Conservation (phyloP, 1,139 yeast species). For the Kodamaea plutei region DNA sequence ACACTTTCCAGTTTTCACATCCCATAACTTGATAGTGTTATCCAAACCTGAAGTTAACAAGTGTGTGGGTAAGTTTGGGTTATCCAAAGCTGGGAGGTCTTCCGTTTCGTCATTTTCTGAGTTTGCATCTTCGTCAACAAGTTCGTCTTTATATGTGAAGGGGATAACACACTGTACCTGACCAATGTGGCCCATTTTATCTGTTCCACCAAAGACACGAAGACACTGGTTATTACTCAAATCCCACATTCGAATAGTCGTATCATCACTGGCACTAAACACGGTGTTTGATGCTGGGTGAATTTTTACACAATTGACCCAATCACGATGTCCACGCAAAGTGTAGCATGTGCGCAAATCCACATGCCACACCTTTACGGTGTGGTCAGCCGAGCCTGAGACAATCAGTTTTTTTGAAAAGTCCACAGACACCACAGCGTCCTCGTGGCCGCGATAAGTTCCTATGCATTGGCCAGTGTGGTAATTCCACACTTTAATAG, state of each 20-base stretch:
- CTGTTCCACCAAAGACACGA: conserved; percentile 70
- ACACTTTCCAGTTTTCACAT: conserved; percentile 79
- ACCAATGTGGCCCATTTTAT: conserved; percentile 70
- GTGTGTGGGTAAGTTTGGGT: conserved; percentile 63
- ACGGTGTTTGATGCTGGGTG: conserved; percentile 76
- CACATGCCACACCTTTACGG: conserved; percentile 95
- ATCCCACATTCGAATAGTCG: conserved; percentile 95
- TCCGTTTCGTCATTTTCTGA: conserved; percentile 18
- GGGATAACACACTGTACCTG: conserved; percentile 92
- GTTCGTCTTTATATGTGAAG: conserved; percentile 55
- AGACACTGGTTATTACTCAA: conserved; percentile 74
- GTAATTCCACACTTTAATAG: conserved; percentile 94
- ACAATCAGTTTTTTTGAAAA: conserved; percentile 79
- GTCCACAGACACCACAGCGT: conserved; percentile 78
- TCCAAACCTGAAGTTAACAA: conserved; percentile 84
- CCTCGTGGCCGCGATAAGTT: conserved; percentile 89
- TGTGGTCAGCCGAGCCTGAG: conserved; percentile 88
- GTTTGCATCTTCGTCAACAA: conserved; percentile 32
- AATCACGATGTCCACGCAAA: conserved; percentile 85
- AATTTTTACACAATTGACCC: conserved; percentile 87
- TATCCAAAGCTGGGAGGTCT: conserved; percentile 19
- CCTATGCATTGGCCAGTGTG: conserved; percentile 91
- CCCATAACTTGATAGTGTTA: conserved; percentile 93
- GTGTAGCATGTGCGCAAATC: conserved; percentile 90
- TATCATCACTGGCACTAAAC: conserved; percentile 87